These are phyloP conservation scores for Paramecium caudatum DNA, from an alignment of 73 alveolate genomes.

Conservation along the genomic window DNA sequence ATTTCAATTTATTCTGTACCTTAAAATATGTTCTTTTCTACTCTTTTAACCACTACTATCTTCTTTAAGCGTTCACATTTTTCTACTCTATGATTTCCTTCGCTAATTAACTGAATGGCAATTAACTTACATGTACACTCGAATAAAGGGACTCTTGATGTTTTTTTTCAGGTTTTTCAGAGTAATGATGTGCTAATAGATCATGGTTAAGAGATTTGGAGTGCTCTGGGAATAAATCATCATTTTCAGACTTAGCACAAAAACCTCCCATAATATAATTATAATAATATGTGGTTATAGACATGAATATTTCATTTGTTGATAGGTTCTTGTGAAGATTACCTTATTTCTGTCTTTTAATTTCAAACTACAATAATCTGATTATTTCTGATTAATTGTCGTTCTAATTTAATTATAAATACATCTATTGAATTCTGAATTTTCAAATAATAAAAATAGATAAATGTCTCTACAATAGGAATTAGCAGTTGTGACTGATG, in stretches of 20 bases:
- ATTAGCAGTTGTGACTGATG: neutral
- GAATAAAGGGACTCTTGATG: neutral
- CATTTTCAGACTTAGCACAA: neutral
- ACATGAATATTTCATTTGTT: neutral
- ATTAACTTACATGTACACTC: neutral
- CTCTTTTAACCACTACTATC: neutral
- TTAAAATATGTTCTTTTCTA: neutral
- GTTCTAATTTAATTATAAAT: neutral
- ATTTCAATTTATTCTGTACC: neutral
- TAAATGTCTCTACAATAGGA: neutral
- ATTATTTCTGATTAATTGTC: neutral
- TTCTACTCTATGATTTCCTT: neutral
- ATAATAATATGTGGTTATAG: neutral
- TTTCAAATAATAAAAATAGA: neutral
- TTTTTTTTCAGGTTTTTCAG: neutral
- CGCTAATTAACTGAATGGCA: constrained; percentile 41
- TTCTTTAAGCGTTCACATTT: neutral
- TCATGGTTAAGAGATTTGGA: neutral
- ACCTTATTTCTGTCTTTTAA: neutral
- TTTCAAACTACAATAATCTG: neutral
- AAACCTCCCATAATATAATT: neutral
- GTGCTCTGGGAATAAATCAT: neutral
- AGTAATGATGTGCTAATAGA: neutral
- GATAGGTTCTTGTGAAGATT: neutral
- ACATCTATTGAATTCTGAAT: constrained; percentile 27